phyloP scores from a whole-genome alignment of 2,329 filamentous ascomycete genomes.

The Fusarium caatingaense region DNA sequence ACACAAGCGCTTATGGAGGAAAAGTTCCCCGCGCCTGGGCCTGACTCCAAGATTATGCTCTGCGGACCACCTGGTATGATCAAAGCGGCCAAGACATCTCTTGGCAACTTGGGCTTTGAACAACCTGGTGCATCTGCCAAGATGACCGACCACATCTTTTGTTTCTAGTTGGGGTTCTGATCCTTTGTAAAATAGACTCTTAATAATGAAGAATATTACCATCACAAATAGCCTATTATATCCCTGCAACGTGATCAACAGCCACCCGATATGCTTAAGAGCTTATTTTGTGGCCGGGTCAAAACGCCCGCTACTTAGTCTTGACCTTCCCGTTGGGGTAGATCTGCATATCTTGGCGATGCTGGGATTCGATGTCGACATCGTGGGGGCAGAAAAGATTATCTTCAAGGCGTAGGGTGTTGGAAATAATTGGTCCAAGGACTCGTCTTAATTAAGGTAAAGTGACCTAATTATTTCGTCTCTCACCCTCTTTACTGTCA shows the following conservation, averaged over 20 bases:
- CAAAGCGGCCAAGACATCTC: slow-evolving; percentile 63
- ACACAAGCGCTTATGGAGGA: slow-evolving; percentile 62
- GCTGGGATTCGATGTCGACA: slow-evolving; percentile 34
- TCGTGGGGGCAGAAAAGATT: neutral
- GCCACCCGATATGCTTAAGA: slow-evolving; percentile 23
- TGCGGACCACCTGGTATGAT: slow-evolving; percentile 73
- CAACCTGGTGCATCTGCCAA: slow-evolving; percentile 62
- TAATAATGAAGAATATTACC: neutral
- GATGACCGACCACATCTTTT: slow-evolving; percentile 66
- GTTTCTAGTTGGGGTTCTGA: slow-evolving; percentile 54
- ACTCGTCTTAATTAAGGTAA: rapidly evolving
- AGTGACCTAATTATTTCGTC: neutral
- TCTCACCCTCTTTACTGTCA: neutral
- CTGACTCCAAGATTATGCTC: slow-evolving; percentile 65
- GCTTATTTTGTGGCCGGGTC: slow-evolving; percentile 32
- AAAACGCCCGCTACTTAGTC: slow-evolving; percentile 4
- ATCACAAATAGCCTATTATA: neutral
- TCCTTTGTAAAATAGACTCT: neutral
- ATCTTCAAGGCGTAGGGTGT: neutral
- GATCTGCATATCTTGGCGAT: slow-evolving; percentile 27
- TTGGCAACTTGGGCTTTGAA: slow-evolving; percentile 63
- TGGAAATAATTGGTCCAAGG: neutral
- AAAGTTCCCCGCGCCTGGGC: slow-evolving; percentile 58
- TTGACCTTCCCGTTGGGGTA: slow-evolving; percentile 36
- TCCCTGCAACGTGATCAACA: slow-evolving; percentile 9